These are phyloP conservation scores for Aspergillus nanangensis DNA, from an alignment of 495 filamentous ascomycete genomes.

Conservation along the genomic window DNA sequence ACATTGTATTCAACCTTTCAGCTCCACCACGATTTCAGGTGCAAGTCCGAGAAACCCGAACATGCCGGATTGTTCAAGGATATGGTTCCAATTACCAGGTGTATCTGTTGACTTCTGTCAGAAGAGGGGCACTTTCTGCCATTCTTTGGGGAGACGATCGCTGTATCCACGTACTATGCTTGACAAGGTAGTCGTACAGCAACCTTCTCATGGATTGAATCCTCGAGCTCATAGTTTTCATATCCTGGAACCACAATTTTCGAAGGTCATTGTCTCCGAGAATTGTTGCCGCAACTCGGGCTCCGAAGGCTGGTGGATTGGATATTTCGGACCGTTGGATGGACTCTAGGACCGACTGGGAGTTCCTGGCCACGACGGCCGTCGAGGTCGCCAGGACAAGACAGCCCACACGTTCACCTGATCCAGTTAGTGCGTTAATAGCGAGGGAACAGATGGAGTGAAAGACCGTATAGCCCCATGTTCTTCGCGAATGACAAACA, in stretches of 20 bases:
- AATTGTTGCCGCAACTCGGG: slow-evolving; percentile 32
- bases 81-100: slow-evolving; percentile 32
- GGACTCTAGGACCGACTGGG: slow-evolving; percentile 25
- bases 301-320: slow-evolving; percentile 36
- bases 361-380: slow-evolving; percentile 16
- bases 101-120: slow-evolving; percentile 12
- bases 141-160: neutral
- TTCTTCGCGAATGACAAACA: slow-evolving; percentile 43
- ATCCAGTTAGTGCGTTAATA: too few relatives aligned
- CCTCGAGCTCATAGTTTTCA: slow-evolving; percentile 34
- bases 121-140: neutral
- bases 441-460: neutral
- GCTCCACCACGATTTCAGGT: slow-evolving; percentile 16
- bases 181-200: slow-evolving; percentile 21
- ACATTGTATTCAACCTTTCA: slow-evolving; percentile 22
- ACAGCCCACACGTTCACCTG: slow-evolving; percentile 29
- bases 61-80: slow-evolving; percentile 37
- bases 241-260: slow-evolving; percentile 33
- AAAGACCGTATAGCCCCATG: slow-evolving; percentile 42
- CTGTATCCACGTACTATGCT: slow-evolving; percentile 7
- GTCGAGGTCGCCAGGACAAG: slow-evolving; percentile 11
- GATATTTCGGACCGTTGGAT: slow-evolving; percentile 37
- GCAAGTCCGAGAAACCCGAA: slow-evolving; percentile 35
- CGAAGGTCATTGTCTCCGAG: slow-evolving; percentile 19
- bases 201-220: slow-evolving; percentile 30